Base-by-base conservation (phyloP, 345 rosid species). In the Ceriops tagal region DNA sequence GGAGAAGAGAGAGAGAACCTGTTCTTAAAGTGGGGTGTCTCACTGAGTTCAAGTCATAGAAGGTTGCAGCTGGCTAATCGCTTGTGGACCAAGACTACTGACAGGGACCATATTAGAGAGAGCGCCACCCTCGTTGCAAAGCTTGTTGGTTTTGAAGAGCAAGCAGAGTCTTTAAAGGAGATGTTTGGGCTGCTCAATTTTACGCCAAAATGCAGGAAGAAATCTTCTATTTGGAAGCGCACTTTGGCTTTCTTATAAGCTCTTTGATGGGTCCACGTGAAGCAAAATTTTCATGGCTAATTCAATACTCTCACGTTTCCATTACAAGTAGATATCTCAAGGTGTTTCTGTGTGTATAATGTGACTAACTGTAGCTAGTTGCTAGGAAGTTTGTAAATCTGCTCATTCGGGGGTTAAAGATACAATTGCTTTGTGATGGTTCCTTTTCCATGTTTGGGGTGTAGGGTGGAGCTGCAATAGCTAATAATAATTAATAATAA, bases 51-150 rank as follows among this genome's bases (percentile, higher is more conserved):
- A 13, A 87, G 80, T 72, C 76, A 86, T 53, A 88, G 96, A 80
- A 79, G 91, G 75, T 71, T 82, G 77, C 92, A 84, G 69, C 65
- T 90, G 63, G 89, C 84, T 3, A 79, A 86, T 20, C 64, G 77
- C 6, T 67, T 95, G 39, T 92, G 99, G 97, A 75, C 87, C 7
- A 83, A 86, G 78, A 68, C 77, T 47, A 73, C 73, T 43, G 89
- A 87, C 77, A 76, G 84, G 88, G 82, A 86, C 10, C 96, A 95
- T 53, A 61, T 88, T 56, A 62, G 82, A 21, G 87, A 89, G 74
- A 95, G 97, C 51, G 93, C 99, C 37, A 43, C 83, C 26, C 77
- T 84, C 31, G 86, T 95, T 8, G 88, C 90, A 19, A 89, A 81
- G 84, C 81, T 95, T 51, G 78, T 90, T 73, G 89, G 87, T 56